Base-by-base conservation (phyloP, 768 basidiomycete species). In the Tylopilus vinaceipallidus region DNA sequence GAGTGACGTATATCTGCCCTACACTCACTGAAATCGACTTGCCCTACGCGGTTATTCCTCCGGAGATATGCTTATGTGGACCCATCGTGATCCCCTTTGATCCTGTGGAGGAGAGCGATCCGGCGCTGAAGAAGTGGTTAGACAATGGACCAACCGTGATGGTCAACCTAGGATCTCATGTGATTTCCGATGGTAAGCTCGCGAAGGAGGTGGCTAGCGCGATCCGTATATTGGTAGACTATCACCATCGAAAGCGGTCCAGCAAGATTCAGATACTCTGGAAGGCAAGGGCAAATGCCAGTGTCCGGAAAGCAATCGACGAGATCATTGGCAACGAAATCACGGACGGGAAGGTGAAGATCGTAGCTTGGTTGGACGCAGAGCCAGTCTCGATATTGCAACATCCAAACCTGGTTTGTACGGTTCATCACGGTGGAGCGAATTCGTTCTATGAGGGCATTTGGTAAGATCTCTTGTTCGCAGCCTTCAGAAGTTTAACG, bases 351-450 rank as follows among this genome's bases (percentile, higher is more conserved):
- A 42, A 30, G 22, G 41, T 56, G 3, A 55, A 43, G 32, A 36
- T 49, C 2, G 24, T 51, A 9, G 13, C 54, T 9, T 56, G 55
- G 55, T 20, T 54, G 33, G 40, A 55, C 6, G 39, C 45, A n/a
- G 55, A 51, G 7, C 53, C 55, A 4, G 35, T 45, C 22, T 43
- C 55, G 6, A 32, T 56, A 23, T 45, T 52, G 8, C 54, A 55
- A 17, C 34, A 26, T 29, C 19, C 24, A 3, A 36, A 50, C 23
- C 3, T 50, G 33, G 17, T 45, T 20, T 45, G 36, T 20, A 39
- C 22, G 3, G 36, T 45, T 10, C 43, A 50, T 17, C 37, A 50
- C 26, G 49, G 49, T 12, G 36, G 49, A 10, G 42, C 42, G n/a
- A n/a, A n/a, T n/a, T n/a, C n/a, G n/a, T n/a, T n/a, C n/a, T n/a